phyloP scores from a whole-genome alignment of 106 monocot genomes.

The Chionographis japonica region DNA sequence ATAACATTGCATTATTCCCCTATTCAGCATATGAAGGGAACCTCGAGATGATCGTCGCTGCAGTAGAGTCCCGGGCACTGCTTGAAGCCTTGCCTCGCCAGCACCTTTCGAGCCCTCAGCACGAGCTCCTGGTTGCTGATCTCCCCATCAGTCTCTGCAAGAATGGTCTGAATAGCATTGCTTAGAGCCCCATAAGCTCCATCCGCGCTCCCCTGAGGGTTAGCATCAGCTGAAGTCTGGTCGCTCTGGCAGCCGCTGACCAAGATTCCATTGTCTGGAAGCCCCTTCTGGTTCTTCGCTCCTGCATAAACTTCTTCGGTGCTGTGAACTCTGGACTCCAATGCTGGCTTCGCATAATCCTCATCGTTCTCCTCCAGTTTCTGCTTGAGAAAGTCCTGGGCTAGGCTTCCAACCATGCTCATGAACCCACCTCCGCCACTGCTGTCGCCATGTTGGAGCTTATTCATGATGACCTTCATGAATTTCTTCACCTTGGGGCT shows the following conservation, averaged over 20 bases:
- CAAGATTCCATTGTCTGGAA: slow-evolving; percentile 68
- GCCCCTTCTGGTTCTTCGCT: slow-evolving; percentile 24
- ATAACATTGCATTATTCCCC: no score
- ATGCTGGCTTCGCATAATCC: slow-evolving; percentile 49
- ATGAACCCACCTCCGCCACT: slow-evolving; percentile 44
- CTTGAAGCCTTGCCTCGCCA: slow-evolving; percentile 54
- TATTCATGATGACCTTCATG: slow-evolving; percentile 76
- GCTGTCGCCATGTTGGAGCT: slow-evolving; percentile 35
- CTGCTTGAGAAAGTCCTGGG: slow-evolving; percentile 65
- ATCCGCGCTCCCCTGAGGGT: slow-evolving; percentile 16
- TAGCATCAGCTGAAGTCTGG: slow-evolving; percentile 89
- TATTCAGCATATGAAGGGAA: slow-evolving; percentile 67
- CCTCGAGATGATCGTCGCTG: slow-evolving; percentile 56
- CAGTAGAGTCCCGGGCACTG: slow-evolving; percentile 92
- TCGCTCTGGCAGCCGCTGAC: slow-evolving; percentile 94
- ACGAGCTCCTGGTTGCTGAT: slow-evolving; percentile 74
- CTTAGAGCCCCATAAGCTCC: slow-evolving; percentile 88
- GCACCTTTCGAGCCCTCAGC: slow-evolving; percentile 46
- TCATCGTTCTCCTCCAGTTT: slow-evolving; percentile 71
- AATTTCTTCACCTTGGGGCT: slow-evolving; percentile 97
- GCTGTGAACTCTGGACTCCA: slow-evolving; percentile 45
- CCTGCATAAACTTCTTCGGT: slow-evolving; percentile 72
- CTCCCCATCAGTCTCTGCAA: slow-evolving; percentile 37
- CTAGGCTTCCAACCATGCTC: slow-evolving; percentile 68
- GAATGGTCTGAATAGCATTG: slow-evolving; percentile 82